Evolutionary conservation across 176 grass and related monocot genomes (phyloP).

Genomic region (Cocos nucifera): DNA sequence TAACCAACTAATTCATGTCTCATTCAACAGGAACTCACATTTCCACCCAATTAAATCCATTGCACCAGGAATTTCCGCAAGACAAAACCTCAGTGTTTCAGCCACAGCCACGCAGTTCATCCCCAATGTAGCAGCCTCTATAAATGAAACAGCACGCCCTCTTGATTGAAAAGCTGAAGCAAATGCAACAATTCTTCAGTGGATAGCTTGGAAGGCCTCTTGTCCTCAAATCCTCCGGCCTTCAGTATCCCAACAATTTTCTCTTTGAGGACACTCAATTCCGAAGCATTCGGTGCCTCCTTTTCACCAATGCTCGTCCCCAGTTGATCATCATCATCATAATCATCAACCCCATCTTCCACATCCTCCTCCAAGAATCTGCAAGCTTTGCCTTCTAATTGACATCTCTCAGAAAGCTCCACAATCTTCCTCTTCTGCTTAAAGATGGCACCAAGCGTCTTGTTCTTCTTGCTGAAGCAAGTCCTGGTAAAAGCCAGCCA

Average conservation of each 20-base stretch:
- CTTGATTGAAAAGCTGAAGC: constrained; percentile 59
- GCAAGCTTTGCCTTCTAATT: not conserved
- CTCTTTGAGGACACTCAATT: constrained; percentile 40
- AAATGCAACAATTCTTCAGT: constrained; percentile 56
- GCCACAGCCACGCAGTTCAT: no score
- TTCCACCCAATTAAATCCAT: no score
- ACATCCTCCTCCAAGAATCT: not conserved
- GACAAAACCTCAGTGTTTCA: no score
- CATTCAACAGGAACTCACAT: no score
- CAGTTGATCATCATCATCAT: not conserved
- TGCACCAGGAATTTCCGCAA: no score
- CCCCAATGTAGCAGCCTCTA: not conserved
- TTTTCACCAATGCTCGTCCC: not conserved
- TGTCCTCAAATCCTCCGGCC: constrained; percentile 23
- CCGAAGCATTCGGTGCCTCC: constrained; percentile 14
- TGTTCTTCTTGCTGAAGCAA: constrained; percentile 83
- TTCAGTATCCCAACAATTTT: constrained; percentile 44
- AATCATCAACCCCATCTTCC: constrained; percentile 7
- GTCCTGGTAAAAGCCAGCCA: constrained; percentile 74
- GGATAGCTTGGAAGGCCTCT: constrained; percentile 68
- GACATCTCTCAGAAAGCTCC: constrained; percentile 36
- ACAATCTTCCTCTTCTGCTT: constrained; percentile 81
- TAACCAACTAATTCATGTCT: no score
- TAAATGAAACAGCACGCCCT: constrained; percentile 53
- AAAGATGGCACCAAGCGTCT: constrained; percentile 81